A percentile compares a stretch with the other conserved stretches of the same genome.
Evolutionary conservation across 2,329 filamentous ascomycete genomes (phyloP).

Genomic region (Hymenoscyphus repandus): DNA sequence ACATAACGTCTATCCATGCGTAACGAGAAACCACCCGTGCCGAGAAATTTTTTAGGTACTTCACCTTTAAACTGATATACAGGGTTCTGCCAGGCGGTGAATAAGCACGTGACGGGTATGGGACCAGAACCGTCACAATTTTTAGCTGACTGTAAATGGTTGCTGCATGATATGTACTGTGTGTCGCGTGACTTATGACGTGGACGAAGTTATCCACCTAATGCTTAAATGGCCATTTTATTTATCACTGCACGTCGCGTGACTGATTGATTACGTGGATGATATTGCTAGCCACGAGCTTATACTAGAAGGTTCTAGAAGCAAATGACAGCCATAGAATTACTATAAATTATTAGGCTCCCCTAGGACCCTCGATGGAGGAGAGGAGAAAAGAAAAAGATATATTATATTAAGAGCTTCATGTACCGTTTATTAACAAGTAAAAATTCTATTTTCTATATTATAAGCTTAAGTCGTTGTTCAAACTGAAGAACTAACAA

Average conservation of each 20-base stretch:
- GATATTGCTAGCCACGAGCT: slow-evolving; percentile 6
- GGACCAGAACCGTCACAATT: too few relatives aligned
- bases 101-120: too few relatives aligned
- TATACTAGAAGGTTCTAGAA: slow-evolving; percentile 7
- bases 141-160: too few relatives aligned
- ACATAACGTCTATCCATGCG: too few relatives aligned
- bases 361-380: slow-evolving; percentile 7
- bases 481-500: slow-evolving; percentile 4
- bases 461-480: slow-evolving; percentile 1
- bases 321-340: slow-evolving; percentile 4
- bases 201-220: too few relatives aligned
- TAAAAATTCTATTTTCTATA: slow-evolving; percentile 4
- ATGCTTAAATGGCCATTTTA: too few relatives aligned
- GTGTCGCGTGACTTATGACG: too few relatives aligned
- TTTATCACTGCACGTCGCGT: not conserved
- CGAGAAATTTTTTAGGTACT: too few relatives aligned
- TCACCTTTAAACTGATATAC: too few relatives aligned
- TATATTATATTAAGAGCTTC: slow-evolving; percentile 3
- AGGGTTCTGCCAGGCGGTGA: too few relatives aligned
- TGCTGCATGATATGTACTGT: too few relatives aligned
- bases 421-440: slow-evolving; percentile 4
- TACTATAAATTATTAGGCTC: slow-evolving; percentile 8
- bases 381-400: slow-evolving; percentile 5
- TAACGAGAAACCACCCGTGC: too few relatives aligned
- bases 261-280: slow-evolving; percentile 7